Base-by-base conservation (phyloP, 2,329 filamentous ascomycete genomes). In the Pseudogymnoascus sp. region DNA sequence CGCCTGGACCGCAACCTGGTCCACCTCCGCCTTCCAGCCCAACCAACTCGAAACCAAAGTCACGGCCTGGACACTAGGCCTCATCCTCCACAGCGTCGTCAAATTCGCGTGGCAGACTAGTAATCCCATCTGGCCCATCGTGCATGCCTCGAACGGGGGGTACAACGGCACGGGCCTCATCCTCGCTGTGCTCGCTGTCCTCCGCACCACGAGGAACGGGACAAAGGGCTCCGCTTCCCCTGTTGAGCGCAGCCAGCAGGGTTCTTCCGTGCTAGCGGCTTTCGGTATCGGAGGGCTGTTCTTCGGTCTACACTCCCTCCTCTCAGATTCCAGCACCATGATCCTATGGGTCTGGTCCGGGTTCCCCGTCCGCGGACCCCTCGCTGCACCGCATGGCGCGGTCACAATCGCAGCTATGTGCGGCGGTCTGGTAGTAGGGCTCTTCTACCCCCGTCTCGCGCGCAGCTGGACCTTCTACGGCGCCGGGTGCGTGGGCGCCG, bases 301-400 rank as follows among this genome's bases (percentile, higher is more conserved):
- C 71, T 99, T 99, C 70, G 90, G 84, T 4, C 81, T 97, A 71
- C 94, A 97, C 73, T 97, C 92, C 1, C 80, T 99, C 8, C 82
- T 99, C 9, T 97, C 94, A 0, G 94, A 99, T 73, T 96, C 92
- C 0, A 97, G 94, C 78, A 99, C 94, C 61, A 97, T 99, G 92
- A 97, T 97, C 63, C 82, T 92, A 13, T 99, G 94, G 94, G 91
- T 91, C 2, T 99, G 94, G 94, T 92, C 97, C 69, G 94, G 94
- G 5, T 99, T 89, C 70, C 94, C 94, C 12, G 84, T 97, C 40
- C 86, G 89, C 59, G 94, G 94, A 5, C 94, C 94, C 2, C 84
- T 94, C 59, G 85, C 92, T 64, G 91, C 87, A 58, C 91, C 92
- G n/a, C 92, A 97, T 70, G 94, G 92, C 61, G 91, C 90, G 69